These are phyloP conservation scores for Hordeum pubiflorum DNA, from an alignment of 202 grass and related monocot species.

Conservation along the genomic window DNA sequence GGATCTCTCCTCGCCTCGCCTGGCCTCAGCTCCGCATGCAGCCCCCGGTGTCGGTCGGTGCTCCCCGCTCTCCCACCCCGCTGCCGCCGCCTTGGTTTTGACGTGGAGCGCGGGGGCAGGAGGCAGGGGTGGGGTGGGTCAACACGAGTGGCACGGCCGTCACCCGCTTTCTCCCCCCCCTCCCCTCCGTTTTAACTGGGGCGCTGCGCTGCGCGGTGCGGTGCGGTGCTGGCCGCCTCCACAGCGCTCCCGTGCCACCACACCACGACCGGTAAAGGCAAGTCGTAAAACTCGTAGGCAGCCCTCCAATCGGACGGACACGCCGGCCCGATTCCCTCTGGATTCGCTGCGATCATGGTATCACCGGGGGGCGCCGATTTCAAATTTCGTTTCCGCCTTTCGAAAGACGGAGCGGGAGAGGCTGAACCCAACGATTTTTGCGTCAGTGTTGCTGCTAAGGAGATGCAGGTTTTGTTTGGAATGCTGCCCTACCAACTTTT, in stretches of 20 bases:
- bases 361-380: not conserved
- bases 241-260: not conserved
- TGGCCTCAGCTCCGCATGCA: not conserved
- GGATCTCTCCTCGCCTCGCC: conserved; percentile 7
- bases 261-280: not conserved
- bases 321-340: not conserved
- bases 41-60: conserved; percentile 9
- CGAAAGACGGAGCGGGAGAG: not conserved
- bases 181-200: not conserved
- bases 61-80: not conserved
- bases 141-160: conserved; percentile 12
- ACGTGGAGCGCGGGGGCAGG: conserved; percentile 10
- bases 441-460: not conserved
- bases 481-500: not conserved
- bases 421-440: not conserved
- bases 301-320: not conserved
- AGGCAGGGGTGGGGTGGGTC: not conserved
- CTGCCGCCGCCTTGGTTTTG: conserved; percentile 10
- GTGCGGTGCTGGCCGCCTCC: not conserved
- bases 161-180: not conserved
- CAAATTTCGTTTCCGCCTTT: not conserved
- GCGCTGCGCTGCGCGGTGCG: not conserved
- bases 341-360: not conserved
- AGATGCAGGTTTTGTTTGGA: not conserved
- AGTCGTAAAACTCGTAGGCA: not conserved